These are phyloP conservation scores for Neurospora sp. DNA, from an alignment of 495 filamentous ascomycete genomes.

Conservation along the genomic window DNA sequence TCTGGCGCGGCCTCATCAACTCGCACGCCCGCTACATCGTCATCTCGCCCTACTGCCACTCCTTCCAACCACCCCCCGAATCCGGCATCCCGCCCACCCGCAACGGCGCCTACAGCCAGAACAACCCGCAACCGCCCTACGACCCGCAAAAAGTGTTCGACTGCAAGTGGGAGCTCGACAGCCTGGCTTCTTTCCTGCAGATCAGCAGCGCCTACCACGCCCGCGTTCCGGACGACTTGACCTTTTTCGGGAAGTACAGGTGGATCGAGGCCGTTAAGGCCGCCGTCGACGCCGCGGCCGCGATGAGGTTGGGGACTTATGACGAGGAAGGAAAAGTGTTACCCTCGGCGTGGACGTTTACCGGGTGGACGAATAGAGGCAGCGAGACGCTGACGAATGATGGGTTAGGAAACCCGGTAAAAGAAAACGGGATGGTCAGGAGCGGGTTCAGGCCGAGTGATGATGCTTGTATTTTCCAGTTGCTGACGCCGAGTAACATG, in stretches of 20 bases:
- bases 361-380: slow-evolving; percentile 43
- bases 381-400: slow-evolving; percentile 53
- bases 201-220: slow-evolving; percentile 49
- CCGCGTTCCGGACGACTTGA: slow-evolving; percentile 37
- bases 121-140: slow-evolving; percentile 39
- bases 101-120: slow-evolving; percentile 40
- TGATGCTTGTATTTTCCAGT: slow-evolving; percentile 49
- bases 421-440: slow-evolving; percentile 50
- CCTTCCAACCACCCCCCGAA: slow-evolving; percentile 50
- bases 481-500: slow-evolving; percentile 54
- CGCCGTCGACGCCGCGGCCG: slow-evolving; percentile 46
- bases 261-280: slow-evolving; percentile 50
- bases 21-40: slow-evolving; percentile 49
- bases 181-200: slow-evolving; percentile 51
- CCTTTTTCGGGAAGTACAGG: slow-evolving; percentile 49
- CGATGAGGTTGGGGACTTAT: slow-evolving; percentile 51
- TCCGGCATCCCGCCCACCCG: slow-evolving; percentile 34
- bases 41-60: slow-evolving; percentile 50
- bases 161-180: slow-evolving; percentile 58
- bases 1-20: slow-evolving; percentile 52
- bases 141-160: slow-evolving; percentile 44
- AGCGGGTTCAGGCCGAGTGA: slow-evolving; percentile 55
- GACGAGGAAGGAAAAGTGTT: slow-evolving; percentile 43
- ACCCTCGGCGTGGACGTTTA: slow-evolving; percentile 46
- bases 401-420: slow-evolving; percentile 50